Evolutionary conservation across 139 green algal genomes (phyloP).

Genomic region (Ostreobium quekettii): DNA sequence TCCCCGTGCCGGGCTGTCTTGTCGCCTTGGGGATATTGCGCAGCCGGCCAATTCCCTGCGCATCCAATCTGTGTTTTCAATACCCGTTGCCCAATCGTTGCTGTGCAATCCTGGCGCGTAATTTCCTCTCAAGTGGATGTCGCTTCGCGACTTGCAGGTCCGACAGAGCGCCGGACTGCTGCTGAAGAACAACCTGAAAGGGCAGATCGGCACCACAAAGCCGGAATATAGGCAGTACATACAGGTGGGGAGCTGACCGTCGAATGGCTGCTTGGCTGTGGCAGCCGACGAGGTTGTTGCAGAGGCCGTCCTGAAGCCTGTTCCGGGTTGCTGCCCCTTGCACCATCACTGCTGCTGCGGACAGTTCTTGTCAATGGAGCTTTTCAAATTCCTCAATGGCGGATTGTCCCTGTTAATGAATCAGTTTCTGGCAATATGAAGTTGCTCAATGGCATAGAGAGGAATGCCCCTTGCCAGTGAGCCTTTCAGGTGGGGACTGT

Average conservation of each 20-base stretch:
- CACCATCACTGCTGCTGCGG: too few species aligned
- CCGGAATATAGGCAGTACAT: conserved; percentile 62
- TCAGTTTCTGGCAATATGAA: too few species aligned
- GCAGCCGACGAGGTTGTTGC: neutral
- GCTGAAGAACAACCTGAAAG: conserved; percentile 91
- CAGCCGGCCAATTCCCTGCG: neutral
- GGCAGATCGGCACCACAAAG: conserved; percentile 41
- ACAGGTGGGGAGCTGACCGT: conserved; percentile 41
- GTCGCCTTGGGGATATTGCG: neutral
- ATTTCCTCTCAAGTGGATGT: conserved; percentile 10
- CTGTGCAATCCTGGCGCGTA: neutral
- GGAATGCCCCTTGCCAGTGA: too few species aligned
- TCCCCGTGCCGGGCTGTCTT: neutral
- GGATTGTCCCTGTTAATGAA: too few species aligned
- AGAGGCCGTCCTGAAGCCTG: neutral
- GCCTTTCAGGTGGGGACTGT: too few species aligned
- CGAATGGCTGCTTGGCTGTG: neutral
- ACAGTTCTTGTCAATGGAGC: too few species aligned
- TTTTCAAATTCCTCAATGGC: too few species aligned
- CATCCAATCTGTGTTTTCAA: conserved; percentile 3
- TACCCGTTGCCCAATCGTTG: neutral
- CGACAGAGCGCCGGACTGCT: conserved; percentile 85
- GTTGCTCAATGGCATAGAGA: too few species aligned
- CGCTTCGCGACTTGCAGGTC: conserved; percentile 46
- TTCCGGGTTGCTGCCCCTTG: neutral